These are phyloP conservation scores for Trichoderma asperelloides DNA, from an alignment of 495 filamentous ascomycete species.

Conservation along the genomic window DNA sequence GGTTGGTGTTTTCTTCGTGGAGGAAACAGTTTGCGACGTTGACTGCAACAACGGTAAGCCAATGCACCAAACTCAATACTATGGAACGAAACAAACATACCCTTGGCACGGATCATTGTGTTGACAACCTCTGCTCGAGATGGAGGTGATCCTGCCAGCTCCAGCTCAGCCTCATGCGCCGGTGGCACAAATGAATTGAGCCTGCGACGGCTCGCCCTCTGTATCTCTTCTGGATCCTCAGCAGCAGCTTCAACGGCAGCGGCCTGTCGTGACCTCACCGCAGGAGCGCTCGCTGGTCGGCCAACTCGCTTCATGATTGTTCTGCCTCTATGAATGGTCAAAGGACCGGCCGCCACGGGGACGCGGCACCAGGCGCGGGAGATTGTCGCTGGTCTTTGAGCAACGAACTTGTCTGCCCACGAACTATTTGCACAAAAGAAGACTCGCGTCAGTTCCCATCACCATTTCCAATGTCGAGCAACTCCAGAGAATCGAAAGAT, in stretches of 20 bases:
- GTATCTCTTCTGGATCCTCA: not conserved
- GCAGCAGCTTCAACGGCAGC: not conserved
- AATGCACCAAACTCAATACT: not conserved
- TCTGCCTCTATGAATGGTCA: not conserved
- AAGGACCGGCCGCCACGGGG: not conserved
- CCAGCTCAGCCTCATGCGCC: not conserved
- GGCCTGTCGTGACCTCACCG: not conserved
- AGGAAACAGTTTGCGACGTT: constrained; percentile 1
- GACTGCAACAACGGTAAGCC: not conserved
- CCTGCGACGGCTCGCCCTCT: not conserved
- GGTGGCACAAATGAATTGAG: not conserved
- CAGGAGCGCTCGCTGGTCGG: not conserved
- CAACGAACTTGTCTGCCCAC: not conserved
- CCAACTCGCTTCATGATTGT: constrained; percentile 2
- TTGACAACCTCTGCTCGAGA: not conserved
- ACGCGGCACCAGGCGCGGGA: not conserved
- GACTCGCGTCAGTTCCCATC: not conserved
- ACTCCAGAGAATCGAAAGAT: not conserved
- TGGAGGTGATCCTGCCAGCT: not conserved
- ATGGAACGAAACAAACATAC: not conserved
- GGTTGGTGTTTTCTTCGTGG: not conserved
- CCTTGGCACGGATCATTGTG: not conserved
- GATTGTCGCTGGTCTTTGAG: not conserved
- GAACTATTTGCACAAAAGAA: not conserved
- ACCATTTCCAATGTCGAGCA: no score